These are phyloP conservation scores for Kodamaea laetipori DNA, from an alignment of 805 yeast species.

Conservation along the genomic window DNA sequence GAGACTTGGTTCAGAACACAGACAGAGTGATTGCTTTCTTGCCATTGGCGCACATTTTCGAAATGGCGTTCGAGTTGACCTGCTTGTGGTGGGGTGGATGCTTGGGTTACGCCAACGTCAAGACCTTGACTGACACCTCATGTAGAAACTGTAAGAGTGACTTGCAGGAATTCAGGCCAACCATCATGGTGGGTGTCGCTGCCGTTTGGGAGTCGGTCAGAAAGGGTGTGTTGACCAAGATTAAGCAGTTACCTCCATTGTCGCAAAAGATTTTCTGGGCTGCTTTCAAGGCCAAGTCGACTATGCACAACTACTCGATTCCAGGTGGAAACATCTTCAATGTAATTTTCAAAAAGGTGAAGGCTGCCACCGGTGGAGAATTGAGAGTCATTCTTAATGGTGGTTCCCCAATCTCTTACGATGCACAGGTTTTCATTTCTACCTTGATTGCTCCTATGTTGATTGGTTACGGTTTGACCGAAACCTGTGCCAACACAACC, in stretches of 20 bases:
- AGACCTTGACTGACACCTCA: conserved; percentile 82
- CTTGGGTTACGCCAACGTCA: conserved; percentile 89
- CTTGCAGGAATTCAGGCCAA: conserved; percentile 82
- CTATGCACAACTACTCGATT: conserved; percentile 61
- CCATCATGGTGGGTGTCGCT: conserved; percentile 97
- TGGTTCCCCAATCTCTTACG: conserved; percentile 84
- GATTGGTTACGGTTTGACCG: conserved; percentile 95
- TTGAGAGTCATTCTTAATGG: conserved; percentile 78
- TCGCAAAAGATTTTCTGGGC: conserved; percentile 87
- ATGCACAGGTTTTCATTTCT: conserved; percentile 79
- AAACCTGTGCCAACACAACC: conserved; percentile 87
- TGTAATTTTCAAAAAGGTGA: conserved; percentile 81
- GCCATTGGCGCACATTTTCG: conserved; percentile 96
- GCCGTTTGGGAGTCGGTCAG: conserved; percentile 97
- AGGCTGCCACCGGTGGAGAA: conserved; percentile 93
- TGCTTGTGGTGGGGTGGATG: conserved; percentile 86
- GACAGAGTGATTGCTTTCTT: conserved; percentile 86
- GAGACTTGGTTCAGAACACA: conserved; percentile 47
- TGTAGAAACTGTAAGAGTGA: conserved; percentile 87
- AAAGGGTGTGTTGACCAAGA: conserved; percentile 84
- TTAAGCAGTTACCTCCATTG: conserved; percentile 62
- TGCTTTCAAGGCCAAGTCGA: conserved; percentile 73
- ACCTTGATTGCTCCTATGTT: conserved; percentile 82
- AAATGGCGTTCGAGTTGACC: conserved; percentile 80
- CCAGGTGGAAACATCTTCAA: conserved; percentile 79